These are phyloP conservation scores for Moniliella sp. DNA, from an alignment of 1,284 basidiomycete species.

Conservation along the genomic window DNA sequence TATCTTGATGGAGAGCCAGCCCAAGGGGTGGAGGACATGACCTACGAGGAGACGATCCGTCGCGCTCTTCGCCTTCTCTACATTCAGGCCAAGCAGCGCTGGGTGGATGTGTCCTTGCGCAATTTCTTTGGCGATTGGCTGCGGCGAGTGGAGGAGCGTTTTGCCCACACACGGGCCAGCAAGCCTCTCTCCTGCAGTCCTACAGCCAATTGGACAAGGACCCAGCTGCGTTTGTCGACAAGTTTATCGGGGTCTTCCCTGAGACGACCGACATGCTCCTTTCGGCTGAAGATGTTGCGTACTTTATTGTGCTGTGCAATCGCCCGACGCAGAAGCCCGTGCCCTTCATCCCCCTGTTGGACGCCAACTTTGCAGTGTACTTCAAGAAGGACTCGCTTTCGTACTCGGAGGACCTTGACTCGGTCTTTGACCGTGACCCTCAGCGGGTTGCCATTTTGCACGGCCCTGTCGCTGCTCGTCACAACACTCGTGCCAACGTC, in stretches of 20 bases:
- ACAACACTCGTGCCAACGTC: slow-evolving; percentile 71
- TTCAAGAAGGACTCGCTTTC: slow-evolving; percentile 66
- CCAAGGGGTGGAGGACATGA: slow-evolving; percentile 79
- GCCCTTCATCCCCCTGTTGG: slow-evolving; percentile 92
- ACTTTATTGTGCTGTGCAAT: slow-evolving; percentile 81
- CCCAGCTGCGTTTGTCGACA: slow-evolving; percentile 46
- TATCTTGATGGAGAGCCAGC: slow-evolving; percentile 41
- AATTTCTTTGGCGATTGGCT: slow-evolving; percentile 93
- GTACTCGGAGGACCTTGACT: slow-evolving; percentile 94
- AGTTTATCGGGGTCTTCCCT: slow-evolving; percentile 64
- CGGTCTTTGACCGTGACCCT: slow-evolving; percentile 57
- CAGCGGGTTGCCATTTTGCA: neutral
- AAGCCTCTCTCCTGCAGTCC: slow-evolving; percentile 43
- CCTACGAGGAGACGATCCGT: slow-evolving; percentile 81
- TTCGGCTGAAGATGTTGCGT: slow-evolving; percentile 81
- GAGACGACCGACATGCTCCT: slow-evolving; percentile 64
- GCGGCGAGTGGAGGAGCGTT: slow-evolving; percentile 71
- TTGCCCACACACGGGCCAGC: slow-evolving; percentile 17
- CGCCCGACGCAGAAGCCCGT: slow-evolving; percentile 91
- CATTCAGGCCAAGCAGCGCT: slow-evolving; percentile 67
- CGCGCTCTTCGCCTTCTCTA: slow-evolving; percentile 83
- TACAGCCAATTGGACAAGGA: slow-evolving; percentile 68
- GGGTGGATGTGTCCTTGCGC: slow-evolving; percentile 79
- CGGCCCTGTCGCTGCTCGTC: slow-evolving; percentile 64
- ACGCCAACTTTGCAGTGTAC: slow-evolving; percentile 68